Evolutionary conservation across 148 eudicot genomes (phyloP).

Genomic region (Cornus kousa): DNA sequence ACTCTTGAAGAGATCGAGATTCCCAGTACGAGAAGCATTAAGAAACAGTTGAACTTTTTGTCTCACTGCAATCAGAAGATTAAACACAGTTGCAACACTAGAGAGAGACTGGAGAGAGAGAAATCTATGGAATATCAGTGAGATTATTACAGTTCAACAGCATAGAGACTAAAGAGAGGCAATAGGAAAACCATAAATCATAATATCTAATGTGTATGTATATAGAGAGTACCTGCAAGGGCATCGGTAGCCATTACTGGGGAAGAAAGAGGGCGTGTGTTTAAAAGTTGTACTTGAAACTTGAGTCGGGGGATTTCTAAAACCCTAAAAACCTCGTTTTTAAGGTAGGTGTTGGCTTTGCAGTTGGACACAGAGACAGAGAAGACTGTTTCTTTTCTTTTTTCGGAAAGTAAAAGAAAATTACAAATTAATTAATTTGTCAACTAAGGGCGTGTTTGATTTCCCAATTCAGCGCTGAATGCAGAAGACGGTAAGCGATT

Average conservation of each 20-base stretch:
- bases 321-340: no score
- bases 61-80: constrained; percentile 44
- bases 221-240: constrained; percentile 57
- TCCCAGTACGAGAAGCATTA: constrained; percentile 77
- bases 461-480: no score
- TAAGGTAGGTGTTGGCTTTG: no score
- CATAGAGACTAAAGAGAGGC: background rate
- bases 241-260: constrained; percentile 57
- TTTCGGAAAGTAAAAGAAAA: no score
- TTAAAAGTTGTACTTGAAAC: no score
- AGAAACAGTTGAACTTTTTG: constrained; percentile 71
- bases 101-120: background rate
- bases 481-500: no score
- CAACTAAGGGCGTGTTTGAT: no score
- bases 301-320: no score
- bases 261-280: no score
- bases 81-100: background rate
- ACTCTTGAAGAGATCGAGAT: constrained; percentile 69
- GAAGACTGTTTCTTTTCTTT: no score
- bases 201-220: background rate
- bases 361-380: no score
- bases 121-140: background rate
- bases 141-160: background rate
- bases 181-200: background rate
- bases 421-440: no score